Conservation (phyloP, 2,329 filamentous ascomycete genomes). For the Mariannaea elegans region DNA sequence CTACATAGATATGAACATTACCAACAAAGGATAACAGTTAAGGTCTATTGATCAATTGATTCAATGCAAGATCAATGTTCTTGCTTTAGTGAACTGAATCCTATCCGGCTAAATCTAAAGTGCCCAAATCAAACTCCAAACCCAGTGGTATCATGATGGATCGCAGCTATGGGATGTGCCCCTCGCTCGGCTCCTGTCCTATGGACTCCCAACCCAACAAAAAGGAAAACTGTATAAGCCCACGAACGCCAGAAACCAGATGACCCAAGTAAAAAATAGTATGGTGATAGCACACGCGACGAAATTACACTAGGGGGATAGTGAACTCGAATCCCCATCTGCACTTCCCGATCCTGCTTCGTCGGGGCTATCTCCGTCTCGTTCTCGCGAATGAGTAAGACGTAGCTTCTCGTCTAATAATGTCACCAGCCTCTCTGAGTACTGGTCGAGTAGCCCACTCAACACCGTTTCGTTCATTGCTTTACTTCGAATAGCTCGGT, state of each 20-base stretch:
- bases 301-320: conserved; percentile 41
- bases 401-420: conserved; percentile 77
- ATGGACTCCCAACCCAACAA: conserved; percentile 29
- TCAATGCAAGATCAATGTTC: conserved; percentile 12
- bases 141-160: conserved; percentile 50
- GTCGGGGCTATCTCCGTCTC: conserved; percentile 41
- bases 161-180: conserved; percentile 32
- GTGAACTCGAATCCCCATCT: conserved; percentile 47
- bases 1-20: too few relatives aligned
- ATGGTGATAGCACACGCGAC: conserved; percentile 33
- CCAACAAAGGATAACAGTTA: too few relatives aligned
- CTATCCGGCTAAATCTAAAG: conserved; percentile 19
- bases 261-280: conserved; percentile 23
- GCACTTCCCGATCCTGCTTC: conserved; percentile 46
- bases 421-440: conserved; percentile 75
- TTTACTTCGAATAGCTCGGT: conserved; percentile 63
- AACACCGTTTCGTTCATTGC: conserved; percentile 66
- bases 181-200: conserved; percentile 25
- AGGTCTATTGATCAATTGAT: too few relatives aligned
- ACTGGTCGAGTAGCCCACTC: conserved; percentile 75
- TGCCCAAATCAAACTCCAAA: conserved; percentile 40
- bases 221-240: conserved; percentile 13
- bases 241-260: conserved; percentile 32
- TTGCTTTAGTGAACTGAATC: conserved; percentile 28
- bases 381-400: conserved; percentile 50